phyloP scores from a whole-genome alignment of 441 rosid species.

The Aquilaria agallochum region DNA sequence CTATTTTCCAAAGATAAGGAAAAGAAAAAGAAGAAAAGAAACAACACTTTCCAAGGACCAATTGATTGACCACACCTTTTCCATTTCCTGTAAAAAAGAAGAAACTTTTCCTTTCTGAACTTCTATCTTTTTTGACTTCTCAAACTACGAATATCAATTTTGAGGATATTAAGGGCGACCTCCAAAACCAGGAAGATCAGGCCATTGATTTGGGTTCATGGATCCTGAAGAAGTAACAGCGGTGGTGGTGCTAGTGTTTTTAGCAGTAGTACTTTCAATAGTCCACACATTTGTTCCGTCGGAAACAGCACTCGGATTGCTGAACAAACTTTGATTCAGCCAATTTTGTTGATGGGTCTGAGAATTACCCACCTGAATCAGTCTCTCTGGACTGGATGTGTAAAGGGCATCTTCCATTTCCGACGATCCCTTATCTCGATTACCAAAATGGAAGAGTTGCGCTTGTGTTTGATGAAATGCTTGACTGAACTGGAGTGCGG shows the following conservation, averaged over 20 bases:
- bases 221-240: constrained; percentile 13
- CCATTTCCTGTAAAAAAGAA: no score
- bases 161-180: constrained; percentile 28
- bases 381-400: constrained; percentile 20
- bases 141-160: constrained; percentile 5
- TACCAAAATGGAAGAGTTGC: constrained; percentile 21
- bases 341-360: constrained; percentile 29
- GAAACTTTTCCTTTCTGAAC: no score
- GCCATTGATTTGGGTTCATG: constrained; percentile 37
- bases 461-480: constrained; percentile 23
- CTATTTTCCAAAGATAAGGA: neutral
- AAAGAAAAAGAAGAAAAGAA: no score
- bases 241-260: constrained; percentile 12
- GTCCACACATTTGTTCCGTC: constrained; percentile 35
- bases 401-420: constrained; percentile 16
- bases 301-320: constrained; percentile 19
- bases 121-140: constrained; percentile 3
- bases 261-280: constrained; percentile 20
- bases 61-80: no score
- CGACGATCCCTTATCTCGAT: constrained; percentile 12
- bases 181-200: constrained; percentile 39
- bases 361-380: constrained; percentile 11
- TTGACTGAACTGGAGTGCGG: constrained; percentile 22
- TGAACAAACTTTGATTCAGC: constrained; percentile 27
- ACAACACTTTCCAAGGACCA: no score